Evolutionary conservation across 1,284 basidiomycete species (phyloP), one percentile per base, ranked within the genome.

Genomic region (Ganoderma lingzhi): DNA sequence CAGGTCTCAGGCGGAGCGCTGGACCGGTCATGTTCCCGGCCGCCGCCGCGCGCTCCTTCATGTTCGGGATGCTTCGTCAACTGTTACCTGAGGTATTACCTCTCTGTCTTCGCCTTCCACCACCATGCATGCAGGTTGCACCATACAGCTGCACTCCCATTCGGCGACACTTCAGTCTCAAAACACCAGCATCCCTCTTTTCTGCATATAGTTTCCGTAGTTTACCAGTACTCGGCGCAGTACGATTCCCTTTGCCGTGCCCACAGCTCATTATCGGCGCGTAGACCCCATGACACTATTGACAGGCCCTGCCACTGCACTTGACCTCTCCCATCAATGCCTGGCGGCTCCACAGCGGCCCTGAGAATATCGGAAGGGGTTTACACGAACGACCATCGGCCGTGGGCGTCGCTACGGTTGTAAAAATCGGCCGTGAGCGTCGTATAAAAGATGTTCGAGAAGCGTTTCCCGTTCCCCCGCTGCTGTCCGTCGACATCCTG

Each of bases 401-500:
- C 59, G 37, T 61, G 23, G 37, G 14, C n/a, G 23, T 15, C 39
- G 35, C 59, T 41, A 61, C 23, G 23, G 23, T 23, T 23, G 23
- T 23, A 23, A 23, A 23, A 23, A 19, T 32, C 53, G 53, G 53
- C 14, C 59, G 37, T 61, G 23, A n/a, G 14, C n/a, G 23, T 15
- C 39, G 35, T 41, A 61, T 61, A 61, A 61, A 61, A 42, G 59
- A 10, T 35, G 17, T 35, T 56, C 30, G 53, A 17, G 30, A 51
- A 61, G 35, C 56, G n/a, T 35, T 8, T 39, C 56, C 10, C 10
- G 1, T 19, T 61, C 61, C 37, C 59, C 60, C 58, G 39, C 64
- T 44, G 35, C 35, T 44, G 35, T 28, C 53, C 61, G 60, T 42
- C 62, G 66, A 67, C 66, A 44, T 44, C 58, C 44, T 55, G 39